Evolutionary conservation across 306 rosid genomes (phyloP).

Genomic region (Pterocarpus macrocarpus): DNA sequence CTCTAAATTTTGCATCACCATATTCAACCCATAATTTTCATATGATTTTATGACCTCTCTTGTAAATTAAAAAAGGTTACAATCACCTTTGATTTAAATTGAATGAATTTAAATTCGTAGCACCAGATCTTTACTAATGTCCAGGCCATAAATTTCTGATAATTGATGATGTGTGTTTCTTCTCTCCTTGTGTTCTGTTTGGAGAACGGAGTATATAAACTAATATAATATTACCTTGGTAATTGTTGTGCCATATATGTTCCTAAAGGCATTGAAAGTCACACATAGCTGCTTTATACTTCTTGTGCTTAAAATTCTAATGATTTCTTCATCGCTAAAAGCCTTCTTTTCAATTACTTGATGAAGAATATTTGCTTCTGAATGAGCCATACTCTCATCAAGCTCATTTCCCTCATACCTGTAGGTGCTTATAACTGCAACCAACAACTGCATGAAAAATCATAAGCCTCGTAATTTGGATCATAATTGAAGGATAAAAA

Average conservation of each 20-base stretch:
- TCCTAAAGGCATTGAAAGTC: constrained; percentile 57
- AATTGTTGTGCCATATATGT: constrained; percentile 54
- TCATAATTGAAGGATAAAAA: neutral
- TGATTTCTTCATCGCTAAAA: constrained; percentile 56
- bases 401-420: constrained; percentile 55
- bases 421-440: constrained; percentile 53
- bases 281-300: constrained; percentile 60
- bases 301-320: constrained; percentile 67
- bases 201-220: neutral
- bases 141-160: no score
- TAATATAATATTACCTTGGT: constrained; percentile 53
- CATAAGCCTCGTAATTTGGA: neutral
- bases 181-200: neutral
- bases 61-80: no score
- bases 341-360: constrained; percentile 44
- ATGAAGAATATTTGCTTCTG: constrained; percentile 53
- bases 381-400: constrained; percentile 50
- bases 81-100: no score
- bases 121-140: no score
- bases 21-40: no score
- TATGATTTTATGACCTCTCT: no score
- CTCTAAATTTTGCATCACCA: no score
- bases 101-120: no score
- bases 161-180: no score
- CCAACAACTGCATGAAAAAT: constrained; percentile 58